Base-by-base conservation (phyloP, 768 basidiomycete genomes). In the Punctularia strigosozonata region DNA sequence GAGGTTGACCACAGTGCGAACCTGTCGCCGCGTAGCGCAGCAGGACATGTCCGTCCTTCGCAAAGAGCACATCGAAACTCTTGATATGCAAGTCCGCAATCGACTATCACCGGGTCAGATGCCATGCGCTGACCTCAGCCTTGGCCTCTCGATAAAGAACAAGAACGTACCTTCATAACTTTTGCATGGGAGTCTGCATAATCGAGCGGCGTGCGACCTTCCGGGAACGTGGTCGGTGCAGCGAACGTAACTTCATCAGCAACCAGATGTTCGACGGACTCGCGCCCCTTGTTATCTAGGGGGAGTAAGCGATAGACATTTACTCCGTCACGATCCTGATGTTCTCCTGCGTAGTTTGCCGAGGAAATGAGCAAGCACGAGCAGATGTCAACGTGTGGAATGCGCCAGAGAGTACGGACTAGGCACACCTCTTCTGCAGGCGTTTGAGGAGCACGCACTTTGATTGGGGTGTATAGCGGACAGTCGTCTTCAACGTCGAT, bases 251-350 rank as follows among this genome's bases (percentile, higher is more conserved):
- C 43, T 2, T 39, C 38, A 2, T 34, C 34, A 2, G 38, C 38
- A 26, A 42, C 43, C 24, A 46, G 42, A 22, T 46, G 42, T 14
- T 32, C 19, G 15, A 46, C 45, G 1, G 45, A 43, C 25, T 38
- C 31, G n/a, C 39, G 39, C 15, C 42, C 45, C 21, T 45, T 45
- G 42, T 43, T 43, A 25, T 43, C 32, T 20, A 30, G 15, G 42
- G 46, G 8, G 46, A 47, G 46, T 47, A 47, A n/a, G 46, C 46
- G 33, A 46, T 46, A 42, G 43, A 18, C 43, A 47, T 47, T 23
- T 47, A 47, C 28, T 43, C 43, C n/a, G 44, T 32, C 12, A 47
- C 46, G 18, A 42, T 31, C 39, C 36, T 41, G 14, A 47, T 40
- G 28, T 47, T 41, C 26, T 19, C 23, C 39, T 43, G n/a, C n/a